Percentiles rank a stretch among this genome's conserved stretches.
These are phyloP conservation scores for Ophiostoma sp. DNA, from an alignment of 2,329 filamentous ascomycete genomes.

Conservation along the genomic window DNA sequence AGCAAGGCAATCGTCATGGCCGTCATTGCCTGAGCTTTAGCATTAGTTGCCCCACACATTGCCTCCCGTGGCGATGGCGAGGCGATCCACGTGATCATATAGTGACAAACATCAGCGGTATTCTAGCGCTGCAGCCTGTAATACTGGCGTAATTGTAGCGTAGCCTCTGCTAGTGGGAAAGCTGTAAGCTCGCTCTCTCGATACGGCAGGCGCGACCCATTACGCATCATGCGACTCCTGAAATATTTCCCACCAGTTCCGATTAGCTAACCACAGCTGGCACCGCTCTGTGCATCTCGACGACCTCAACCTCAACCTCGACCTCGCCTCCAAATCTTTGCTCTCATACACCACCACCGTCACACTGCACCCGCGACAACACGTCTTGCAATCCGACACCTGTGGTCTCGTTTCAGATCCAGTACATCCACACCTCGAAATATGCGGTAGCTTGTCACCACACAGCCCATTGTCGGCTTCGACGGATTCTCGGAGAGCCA, in stretches of 20 bases:
- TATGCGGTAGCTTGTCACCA: conserved; percentile 21
- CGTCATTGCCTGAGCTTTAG: background rate
- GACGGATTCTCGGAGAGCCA: conserved; percentile 9
- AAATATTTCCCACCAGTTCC: background rate
- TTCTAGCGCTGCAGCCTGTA: background rate
- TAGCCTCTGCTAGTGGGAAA: background rate
- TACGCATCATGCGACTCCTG: conserved; percentile 14
- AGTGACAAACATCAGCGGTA: background rate
- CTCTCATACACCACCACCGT: background rate
- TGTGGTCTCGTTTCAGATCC: conserved; percentile 1
- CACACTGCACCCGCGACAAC: background rate
- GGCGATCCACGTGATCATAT: background rate
- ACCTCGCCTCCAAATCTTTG: background rate
- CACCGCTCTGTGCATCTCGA: background rate
- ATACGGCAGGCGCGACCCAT: conserved; percentile 13
- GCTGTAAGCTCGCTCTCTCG: background rate
- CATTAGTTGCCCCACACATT: background rate
- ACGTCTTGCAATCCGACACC: conserved; percentile 5
- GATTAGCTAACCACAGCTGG: background rate
- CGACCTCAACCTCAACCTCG: background rate
- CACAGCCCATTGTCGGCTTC: conserved; percentile 13
- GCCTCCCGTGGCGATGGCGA: background rate
- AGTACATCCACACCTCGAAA: conserved; percentile 16
- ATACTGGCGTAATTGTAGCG: background rate
- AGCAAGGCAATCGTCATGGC: conserved; percentile 6